Conservation (phyloP, 441 rosid species). For the Erodium texanum region DNA sequence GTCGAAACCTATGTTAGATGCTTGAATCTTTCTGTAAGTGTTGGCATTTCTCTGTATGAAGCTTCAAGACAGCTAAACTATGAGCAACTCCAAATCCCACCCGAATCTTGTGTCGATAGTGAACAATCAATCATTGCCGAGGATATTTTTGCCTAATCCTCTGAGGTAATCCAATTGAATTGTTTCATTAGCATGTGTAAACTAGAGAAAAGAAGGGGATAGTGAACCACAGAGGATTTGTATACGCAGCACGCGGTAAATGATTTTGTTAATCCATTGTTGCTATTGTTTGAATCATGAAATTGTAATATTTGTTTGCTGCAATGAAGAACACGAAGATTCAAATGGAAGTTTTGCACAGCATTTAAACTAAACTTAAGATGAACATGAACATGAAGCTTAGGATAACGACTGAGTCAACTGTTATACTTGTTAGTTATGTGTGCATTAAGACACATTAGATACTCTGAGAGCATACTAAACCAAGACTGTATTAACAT, state of each 20-base stretch:
- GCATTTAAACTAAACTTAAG: too few relatives aligned
- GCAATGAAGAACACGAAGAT: neutral
- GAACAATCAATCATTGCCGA: conserved; percentile 39
- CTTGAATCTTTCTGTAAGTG: conserved; percentile 83
- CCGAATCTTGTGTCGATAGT: conserved; percentile 23
- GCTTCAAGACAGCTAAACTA: conserved; percentile 82
- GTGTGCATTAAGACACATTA: too few relatives aligned
- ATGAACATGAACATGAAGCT: too few relatives aligned
- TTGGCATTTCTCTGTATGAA: conserved; percentile 81
- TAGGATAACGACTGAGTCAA: too few relatives aligned
- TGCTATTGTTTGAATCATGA: neutral
- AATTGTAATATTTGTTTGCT: neutral
- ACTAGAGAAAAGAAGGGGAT: neutral
- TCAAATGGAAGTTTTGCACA: neutral
- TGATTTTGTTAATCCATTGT: neutral
- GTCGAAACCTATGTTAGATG: conserved; percentile 86
- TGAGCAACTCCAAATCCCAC: conserved; percentile 47
- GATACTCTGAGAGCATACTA: too few relatives aligned
- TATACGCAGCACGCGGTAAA: neutral
- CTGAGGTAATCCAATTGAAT: neutral
- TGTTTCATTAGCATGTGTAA: neutral
- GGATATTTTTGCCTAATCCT: conserved; percentile 56
- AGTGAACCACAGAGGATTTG: neutral
- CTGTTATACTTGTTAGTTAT: too few relatives aligned
- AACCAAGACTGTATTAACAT: too few relatives aligned